Conservation (phyloP, 2,329 filamentous ascomycete genomes). For the Ceratocystiopsis minuta region DNA sequence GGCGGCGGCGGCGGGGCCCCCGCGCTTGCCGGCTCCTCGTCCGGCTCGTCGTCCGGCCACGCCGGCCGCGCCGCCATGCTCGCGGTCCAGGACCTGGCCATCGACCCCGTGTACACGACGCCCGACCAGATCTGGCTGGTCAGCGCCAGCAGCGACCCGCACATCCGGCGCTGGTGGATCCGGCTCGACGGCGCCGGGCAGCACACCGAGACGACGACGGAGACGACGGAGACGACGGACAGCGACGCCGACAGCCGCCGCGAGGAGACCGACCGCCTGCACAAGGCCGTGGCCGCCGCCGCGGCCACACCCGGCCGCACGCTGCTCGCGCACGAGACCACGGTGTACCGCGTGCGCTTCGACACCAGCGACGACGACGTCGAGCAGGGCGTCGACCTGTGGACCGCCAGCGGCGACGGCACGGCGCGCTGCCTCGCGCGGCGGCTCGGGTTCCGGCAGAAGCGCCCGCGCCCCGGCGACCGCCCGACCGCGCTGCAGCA, state of each 20-base stretch:
- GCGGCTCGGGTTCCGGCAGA: conserved; percentile 35
- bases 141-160: conserved; percentile 63
- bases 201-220: conserved; percentile 21
- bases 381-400: conserved; percentile 48
- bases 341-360: conserved; percentile 66
- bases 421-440: conserved; percentile 65
- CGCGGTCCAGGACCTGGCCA: conserved; percentile 58
- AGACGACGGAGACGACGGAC: not conserved
- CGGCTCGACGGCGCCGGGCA: conserved; percentile 33
- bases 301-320: conserved; percentile 2
- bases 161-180: conserved; percentile 63
- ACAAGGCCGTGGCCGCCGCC: not conserved
- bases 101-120: conserved; percentile 49
- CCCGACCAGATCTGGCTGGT: conserved; percentile 40
- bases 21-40: too few species aligned
- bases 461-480: not conserved
- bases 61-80: conserved; percentile 39
- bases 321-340: conserved; percentile 73
- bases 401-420: conserved; percentile 87
- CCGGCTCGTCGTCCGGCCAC: too few species aligned
- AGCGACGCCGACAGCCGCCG: not conserved
- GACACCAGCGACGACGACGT: conserved; percentile 14
- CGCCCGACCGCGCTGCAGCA: conserved; percentile 34
- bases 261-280: not conserved
- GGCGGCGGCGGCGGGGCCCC: conserved; percentile 1